Base-by-base conservation (phyloP, 306 rosid genomes). In the Quercus agrifolia region DNA sequence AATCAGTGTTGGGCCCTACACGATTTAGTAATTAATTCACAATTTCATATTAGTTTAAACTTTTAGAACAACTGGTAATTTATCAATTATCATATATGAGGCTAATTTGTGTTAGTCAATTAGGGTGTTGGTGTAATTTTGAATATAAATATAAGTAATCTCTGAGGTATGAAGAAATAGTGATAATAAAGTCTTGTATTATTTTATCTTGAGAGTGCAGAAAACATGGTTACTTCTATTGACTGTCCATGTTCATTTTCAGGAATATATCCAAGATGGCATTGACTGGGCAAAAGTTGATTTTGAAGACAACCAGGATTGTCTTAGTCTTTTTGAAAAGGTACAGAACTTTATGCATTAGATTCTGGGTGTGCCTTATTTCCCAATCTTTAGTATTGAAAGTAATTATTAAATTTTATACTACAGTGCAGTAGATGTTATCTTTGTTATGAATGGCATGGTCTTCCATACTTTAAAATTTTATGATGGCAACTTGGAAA, bases 261-360 rank as follows among this genome's bases (percentile, higher is more conserved):
- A 96, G 99, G 98, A 96, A 88, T 96, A 96, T 79, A 86, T 96
- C 81, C 94, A 93, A 87, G 99, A 93, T 78, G 99, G 99, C 74
- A 96, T 96, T 77, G 99, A 96, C 84, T 96, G 99, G 99, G 82
- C 94, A 75, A 96, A 88, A 89, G 96, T 96, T 86, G 99, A 93
- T 71, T 96, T 96, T 88, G 99, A 96, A 79, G 99, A 96, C 84
- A 96, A 96, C 87, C 98, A 96, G 85, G 94, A 91, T 71, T 96
- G 99, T 86, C 99, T 96, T 56, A 73, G 94, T 82, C 97, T 96
- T 78, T 96, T 96, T 80, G 99, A 96, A 82, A 93, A 96, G 98
- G 99, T 96, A 82, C 62, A 8, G 25, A 70, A 55, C 80, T 73
- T 49, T 66, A 46, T 31, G 68, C 27, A 51, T 69, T 71, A 63